Conservation (phyloP, 345 rosid genomes). For the Anastatica hierochuntica region DNA sequence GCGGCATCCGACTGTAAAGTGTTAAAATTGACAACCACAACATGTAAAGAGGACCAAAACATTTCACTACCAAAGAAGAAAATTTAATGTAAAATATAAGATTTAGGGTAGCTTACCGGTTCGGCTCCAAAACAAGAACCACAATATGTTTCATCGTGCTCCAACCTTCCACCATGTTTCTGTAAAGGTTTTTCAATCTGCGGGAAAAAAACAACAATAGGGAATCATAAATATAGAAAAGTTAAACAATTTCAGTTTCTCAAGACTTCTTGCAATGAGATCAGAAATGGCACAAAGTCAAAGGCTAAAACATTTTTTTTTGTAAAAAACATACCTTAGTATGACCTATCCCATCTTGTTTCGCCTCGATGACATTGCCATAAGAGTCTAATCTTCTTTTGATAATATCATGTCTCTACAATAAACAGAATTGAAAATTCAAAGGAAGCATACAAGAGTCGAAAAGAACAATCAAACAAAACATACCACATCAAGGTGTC, state of each 20-base stretch:
- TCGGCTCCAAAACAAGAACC: slow-evolving; percentile 98
- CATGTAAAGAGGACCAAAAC: not conserved
- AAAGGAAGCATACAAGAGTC: not conserved
- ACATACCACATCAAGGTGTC: slow-evolving; percentile 93
- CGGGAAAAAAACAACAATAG: not conserved
- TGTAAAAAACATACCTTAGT: slow-evolving; percentile 64
- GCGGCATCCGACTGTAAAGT: slow-evolving; percentile 63
- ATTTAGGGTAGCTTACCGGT: slow-evolving; percentile 36
- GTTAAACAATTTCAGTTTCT: not conserved
- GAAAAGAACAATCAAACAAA: not conserved
- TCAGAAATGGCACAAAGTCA: not conserved
- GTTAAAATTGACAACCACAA: slow-evolving; percentile 1
- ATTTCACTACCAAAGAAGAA: not conserved
- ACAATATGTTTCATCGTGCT: slow-evolving; percentile 90
- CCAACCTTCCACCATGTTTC: slow-evolving; percentile 97
- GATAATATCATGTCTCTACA: slow-evolving; percentile 73
- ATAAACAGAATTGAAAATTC: not conserved
- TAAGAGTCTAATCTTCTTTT: slow-evolving; percentile 70
- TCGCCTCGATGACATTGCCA: slow-evolving; percentile 73
- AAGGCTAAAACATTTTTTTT: not conserved
- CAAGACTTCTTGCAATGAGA: not conserved
- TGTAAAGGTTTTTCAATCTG: slow-evolving; percentile 95
- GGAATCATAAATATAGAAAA: not conserved
- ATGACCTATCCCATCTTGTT: slow-evolving; percentile 82
- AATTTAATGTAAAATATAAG: not conserved